Evolutionary conservation across 164 flowering plant genomes (phyloP).

Genomic region (Nelumbo lutea): DNA sequence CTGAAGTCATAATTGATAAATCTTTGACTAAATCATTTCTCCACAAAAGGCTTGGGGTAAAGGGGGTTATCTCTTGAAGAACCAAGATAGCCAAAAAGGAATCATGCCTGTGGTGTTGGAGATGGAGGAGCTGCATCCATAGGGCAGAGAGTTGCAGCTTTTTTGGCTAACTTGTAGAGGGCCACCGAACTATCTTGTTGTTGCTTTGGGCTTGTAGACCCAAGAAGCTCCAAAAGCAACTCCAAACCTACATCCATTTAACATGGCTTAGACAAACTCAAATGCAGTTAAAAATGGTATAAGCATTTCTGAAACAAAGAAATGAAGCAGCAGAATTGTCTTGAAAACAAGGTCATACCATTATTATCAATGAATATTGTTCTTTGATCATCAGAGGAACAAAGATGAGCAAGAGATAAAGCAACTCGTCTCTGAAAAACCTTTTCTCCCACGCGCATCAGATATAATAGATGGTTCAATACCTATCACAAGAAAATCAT

Average conservation of each 20-base stretch:
- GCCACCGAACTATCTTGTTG: constrained; percentile 88
- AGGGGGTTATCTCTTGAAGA: background rate
- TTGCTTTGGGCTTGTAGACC: constrained; percentile 55
- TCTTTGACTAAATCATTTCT: too few relatives aligned
- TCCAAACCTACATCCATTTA: constrained; percentile 56
- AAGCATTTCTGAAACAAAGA: background rate
- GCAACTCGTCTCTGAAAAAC: constrained; percentile 77
- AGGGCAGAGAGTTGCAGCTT: constrained; percentile 72
- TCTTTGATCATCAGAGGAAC: constrained; percentile 78
- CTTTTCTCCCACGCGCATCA: constrained; percentile 79
- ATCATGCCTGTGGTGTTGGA: constrained; percentile 78
- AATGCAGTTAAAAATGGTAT: background rate
- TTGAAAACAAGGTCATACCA: constrained; percentile 37
- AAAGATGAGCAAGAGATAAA: constrained; percentile 96
- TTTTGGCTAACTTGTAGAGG: constrained; percentile 70
- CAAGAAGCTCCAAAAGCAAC: constrained; percentile 78
- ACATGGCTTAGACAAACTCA: background rate
- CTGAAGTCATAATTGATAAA: too few relatives aligned
- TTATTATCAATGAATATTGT: constrained; percentile 74
- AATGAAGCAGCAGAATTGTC: background rate
- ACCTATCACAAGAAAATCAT: constrained; percentile 39
- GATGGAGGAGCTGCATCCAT: constrained; percentile 97
- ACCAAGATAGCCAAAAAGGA: background rate
- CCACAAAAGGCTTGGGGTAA: too few relatives aligned
- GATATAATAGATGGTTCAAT: constrained; percentile 67